Conservation (phyloP, 106 monocot species). For the Dendrobium officinale region DNA sequence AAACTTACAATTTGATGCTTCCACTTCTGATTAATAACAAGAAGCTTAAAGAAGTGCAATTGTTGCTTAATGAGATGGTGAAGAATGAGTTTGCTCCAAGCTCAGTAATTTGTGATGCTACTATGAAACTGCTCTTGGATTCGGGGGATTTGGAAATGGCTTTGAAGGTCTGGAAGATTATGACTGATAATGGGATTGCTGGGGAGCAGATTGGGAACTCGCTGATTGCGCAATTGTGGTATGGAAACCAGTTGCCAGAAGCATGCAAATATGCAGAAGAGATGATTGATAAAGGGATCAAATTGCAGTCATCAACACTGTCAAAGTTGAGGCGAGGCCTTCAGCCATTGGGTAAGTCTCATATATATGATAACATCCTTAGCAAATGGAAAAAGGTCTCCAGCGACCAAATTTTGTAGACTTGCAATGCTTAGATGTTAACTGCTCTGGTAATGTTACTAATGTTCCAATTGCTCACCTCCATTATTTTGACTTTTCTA, state of each 20-base stretch:
- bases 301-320: slow-evolving; percentile 52
- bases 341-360: slow-evolving; percentile 33
- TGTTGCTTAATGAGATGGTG: slow-evolving; percentile 67
- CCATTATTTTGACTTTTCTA: not conserved
- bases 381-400: slow-evolving; percentile 52
- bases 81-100: slow-evolving; percentile 54
- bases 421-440: not conserved
- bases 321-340: slow-evolving; percentile 53
- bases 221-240: slow-evolving; percentile 26
- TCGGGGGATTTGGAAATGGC: slow-evolving; percentile 23
- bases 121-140: slow-evolving; percentile 36
- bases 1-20: slow-evolving; percentile 54
- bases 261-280: slow-evolving; percentile 75
- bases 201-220: slow-evolving; percentile 56
- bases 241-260: slow-evolving; percentile 44
- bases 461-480: not conserved
- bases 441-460: not conserved
- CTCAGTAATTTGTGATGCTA: slow-evolving; percentile 18
- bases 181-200: slow-evolving; percentile 32
- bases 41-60: slow-evolving; percentile 26
- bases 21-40: slow-evolving; percentile 29
- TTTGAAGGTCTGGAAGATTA: slow-evolving; percentile 52
- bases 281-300: slow-evolving; percentile 68
- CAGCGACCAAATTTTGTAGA: not conserved
- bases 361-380: slow-evolving; percentile 46